Percentiles rank a stretch among this genome's conserved stretches.
phyloP scores from a whole-genome alignment of 2,329 filamentous ascomycete genomes.

The Aspergillus hortae region DNA sequence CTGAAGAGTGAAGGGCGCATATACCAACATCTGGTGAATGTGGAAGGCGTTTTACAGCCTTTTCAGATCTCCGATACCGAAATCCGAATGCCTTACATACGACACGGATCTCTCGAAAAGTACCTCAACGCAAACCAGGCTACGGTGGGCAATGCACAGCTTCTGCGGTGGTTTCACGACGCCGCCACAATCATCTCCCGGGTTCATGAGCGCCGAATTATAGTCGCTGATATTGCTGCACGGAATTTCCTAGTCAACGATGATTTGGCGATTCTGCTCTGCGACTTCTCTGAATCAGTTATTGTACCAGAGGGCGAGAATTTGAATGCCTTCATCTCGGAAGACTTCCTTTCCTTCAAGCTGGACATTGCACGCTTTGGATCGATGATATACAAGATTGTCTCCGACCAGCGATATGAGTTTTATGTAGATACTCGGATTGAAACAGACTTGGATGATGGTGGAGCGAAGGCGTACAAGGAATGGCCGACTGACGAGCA shows the following conservation, averaged over 20 bases:
- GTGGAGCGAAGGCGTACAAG: neutral
- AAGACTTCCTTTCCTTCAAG: slow-evolving; percentile 14
- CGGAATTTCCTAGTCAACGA: slow-evolving; percentile 3
- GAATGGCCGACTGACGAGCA: neutral
- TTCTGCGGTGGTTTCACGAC: neutral
- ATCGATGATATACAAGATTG: slow-evolving; percentile 14
- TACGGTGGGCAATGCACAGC: neutral
- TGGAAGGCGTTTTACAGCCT: slow-evolving; percentile 1
- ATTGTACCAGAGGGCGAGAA: neutral
- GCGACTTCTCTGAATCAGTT: slow-evolving; percentile 1
- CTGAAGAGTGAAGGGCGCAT: slow-evolving; percentile 1
- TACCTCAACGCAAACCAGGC: slow-evolving; percentile 3
- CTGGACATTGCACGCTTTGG: slow-evolving; percentile 14
- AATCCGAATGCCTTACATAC: slow-evolving; percentile 7
- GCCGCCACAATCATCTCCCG: neutral
- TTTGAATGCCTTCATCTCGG: slow-evolving; percentile 6
- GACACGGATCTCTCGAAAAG: slow-evolving; percentile 4
- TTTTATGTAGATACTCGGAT: neutral
- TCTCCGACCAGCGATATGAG: slow-evolving; percentile 8
- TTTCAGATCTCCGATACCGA: slow-evolving; percentile 6
- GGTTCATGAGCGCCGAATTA: neutral
- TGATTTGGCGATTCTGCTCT: neutral
- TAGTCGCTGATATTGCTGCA: neutral
- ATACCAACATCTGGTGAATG: neutral
- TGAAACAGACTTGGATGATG: neutral